Conservation (phyloP, 768 basidiomycete genomes). For the Mycena albidolilacea region DNA sequence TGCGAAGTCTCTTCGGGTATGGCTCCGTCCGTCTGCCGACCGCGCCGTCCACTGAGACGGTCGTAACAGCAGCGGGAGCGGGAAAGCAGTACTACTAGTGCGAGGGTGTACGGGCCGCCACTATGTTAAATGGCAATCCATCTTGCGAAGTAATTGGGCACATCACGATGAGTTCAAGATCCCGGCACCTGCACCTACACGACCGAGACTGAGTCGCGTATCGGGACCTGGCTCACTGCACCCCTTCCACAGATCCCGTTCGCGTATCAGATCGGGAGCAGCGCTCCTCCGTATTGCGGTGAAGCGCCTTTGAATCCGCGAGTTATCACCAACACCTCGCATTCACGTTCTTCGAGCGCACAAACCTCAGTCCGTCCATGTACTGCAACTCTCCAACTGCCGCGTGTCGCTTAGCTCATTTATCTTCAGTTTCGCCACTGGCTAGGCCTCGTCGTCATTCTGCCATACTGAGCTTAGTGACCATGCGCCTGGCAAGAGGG, state of each 20-base stretch:
- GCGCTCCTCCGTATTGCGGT: background rate
- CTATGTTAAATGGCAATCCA: background rate
- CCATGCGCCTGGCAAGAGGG: too few relatives aligned
- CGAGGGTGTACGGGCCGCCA: background rate
- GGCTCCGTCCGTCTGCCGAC: constrained; percentile 14
- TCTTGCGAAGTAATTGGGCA: background rate
- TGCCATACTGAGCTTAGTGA: too few relatives aligned
- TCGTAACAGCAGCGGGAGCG: constrained; percentile 2
- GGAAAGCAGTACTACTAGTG: background rate
- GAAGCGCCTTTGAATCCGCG: background rate
- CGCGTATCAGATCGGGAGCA: background rate
- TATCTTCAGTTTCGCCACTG: too few relatives aligned
- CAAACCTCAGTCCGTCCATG: too few relatives aligned
- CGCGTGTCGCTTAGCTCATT: too few relatives aligned
- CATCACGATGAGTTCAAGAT: background rate
- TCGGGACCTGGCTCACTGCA: background rate
- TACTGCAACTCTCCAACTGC: too few relatives aligned
- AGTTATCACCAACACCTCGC: too few relatives aligned
- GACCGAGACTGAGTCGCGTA: background rate
- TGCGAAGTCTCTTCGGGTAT: constrained; percentile 18
- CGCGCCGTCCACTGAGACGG: constrained; percentile 4
- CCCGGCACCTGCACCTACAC: background rate
- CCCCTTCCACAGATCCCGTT: background rate
- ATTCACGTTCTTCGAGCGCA: too few relatives aligned
- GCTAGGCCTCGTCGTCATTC: too few relatives aligned